Base-by-base conservation (phyloP, 129 eudicot species). In the Arctium minus region DNA sequence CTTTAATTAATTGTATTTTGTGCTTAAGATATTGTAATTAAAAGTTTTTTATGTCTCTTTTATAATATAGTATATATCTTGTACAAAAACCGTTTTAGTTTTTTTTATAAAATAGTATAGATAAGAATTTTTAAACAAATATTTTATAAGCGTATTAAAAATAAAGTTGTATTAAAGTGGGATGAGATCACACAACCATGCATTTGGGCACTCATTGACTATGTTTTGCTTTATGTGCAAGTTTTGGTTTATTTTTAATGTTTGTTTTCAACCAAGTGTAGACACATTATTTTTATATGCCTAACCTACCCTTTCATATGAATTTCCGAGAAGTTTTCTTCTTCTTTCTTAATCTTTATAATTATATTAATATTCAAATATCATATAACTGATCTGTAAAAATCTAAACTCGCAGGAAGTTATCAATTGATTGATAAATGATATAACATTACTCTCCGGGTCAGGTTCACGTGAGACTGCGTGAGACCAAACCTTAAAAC, bases 141-240 rank as follows among this genome's bases (percentile, higher is more conserved):
- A 22, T 22, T 22, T 22, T 22, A 22, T 22, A 22, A 22, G 27
- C 27, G 27, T 22, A 22, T 22, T 22, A 22, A 22, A 22, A 22
- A 22, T 22, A 22, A 22, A 22, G 27, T 22, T 22, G 27, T 22
- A 22, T 22, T 22, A 22, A 22, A 22, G 27, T 22, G 27, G 27
- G 27, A 22, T 22, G 27, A 22, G 27, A 22, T 22, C 27, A 22
- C 27, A 22, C 27, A 22, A 83, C 76, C 32, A 60, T 44, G n/a
- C 11, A 72, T 31, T 56, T 78, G 18, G 70, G 71, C 29, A 50
- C 76, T 76, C 50, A 30, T 82, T 40, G 77, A 68, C 56, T 29
- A 7, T 8, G 32, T 42, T 73, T 60, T 79, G 40, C 83, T 84
- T 79, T 56, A 62, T 42, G 36, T 12, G 3, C 86, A 84, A 84